phyloP scores from a whole-genome alignment of 805 yeast genomes.

The Ogataea corticis region DNA sequence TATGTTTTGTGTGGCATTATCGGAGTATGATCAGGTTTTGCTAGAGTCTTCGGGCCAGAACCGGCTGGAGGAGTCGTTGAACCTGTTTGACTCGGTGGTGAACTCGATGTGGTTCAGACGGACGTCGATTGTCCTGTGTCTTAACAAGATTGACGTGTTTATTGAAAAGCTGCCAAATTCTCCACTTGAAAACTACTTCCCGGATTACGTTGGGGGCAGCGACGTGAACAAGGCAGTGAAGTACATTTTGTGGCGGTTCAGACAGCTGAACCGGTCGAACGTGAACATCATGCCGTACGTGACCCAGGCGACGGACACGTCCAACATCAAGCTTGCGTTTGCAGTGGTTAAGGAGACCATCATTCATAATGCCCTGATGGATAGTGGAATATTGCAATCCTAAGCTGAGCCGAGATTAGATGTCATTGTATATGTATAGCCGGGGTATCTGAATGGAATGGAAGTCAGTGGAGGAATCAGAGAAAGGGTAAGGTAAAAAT shows the following conservation, averaged over 20 bases:
- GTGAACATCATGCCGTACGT: conserved; percentile 85
- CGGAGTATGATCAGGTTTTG: conserved; percentile 87
- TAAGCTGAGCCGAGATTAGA: no score
- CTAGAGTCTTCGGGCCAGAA: conserved; percentile 76
- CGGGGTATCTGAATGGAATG: no score
- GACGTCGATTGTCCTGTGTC: conserved; percentile 80
- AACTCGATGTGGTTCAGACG: conserved; percentile 92
- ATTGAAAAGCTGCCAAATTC: conserved; percentile 80
- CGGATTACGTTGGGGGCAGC: conserved; percentile 89
- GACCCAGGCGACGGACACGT: conserved; percentile 93
- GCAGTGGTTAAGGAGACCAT: conserved; percentile 61
- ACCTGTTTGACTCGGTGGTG: conserved; percentile 85
- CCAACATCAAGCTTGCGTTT: conserved; percentile 78
- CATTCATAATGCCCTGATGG: conserved; percentile 54
- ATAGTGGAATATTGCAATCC: conserved; percentile 51
- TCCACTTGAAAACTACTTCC: conserved; percentile 80
- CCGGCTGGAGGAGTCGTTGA: conserved; percentile 77
- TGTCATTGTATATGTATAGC: no score
- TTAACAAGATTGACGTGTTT: conserved; percentile 88
- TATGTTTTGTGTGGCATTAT: conserved; percentile 86
- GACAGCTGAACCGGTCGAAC: conserved; percentile 79
- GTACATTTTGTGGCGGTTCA: conserved; percentile 87
- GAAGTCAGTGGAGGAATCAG: no score
- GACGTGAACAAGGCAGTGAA: conserved; percentile 90
- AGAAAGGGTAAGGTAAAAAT: no score